Base-by-base conservation (phyloP, 257 asterid genomes). In the Capsicum baccatum region DNA sequence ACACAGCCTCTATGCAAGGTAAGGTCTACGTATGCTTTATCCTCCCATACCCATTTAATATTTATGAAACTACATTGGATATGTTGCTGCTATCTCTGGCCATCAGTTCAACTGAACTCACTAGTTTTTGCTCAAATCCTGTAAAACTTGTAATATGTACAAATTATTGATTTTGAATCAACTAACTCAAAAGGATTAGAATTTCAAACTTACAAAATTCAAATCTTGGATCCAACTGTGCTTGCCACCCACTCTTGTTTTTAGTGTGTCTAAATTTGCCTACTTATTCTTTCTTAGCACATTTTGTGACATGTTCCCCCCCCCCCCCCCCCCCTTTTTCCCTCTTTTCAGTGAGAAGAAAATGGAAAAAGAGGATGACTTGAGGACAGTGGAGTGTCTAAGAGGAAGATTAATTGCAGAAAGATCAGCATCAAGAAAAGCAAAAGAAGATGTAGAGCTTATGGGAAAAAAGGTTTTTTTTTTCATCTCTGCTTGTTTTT, bases 351-450 rank as follows among this genome's bases (percentile, higher is more conserved):
- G 92, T 48, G 85, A 74, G 74, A 84, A 81, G 55, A 33, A 66
- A 84, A 69, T 88, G 91, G 94, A 86, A 88, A 90, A 48, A 54
- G 97, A 91, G 85, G 92, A 94, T 64, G 88, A 87, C 79, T 85
- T 89, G 89, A 96, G 91, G 79, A 96, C 94, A 9, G 92, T 96
- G 80, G 94, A 91, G 62, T 94, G 97, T 80, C 90, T 96, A 56
- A 94, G 98, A 88, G 98, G 97, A 44, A 93, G 26, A 26, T 26
- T 26, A 26, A 26, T 26, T 26, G 26, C 26, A 26, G 26, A 26
- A 26, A 26, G 26, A 26, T 26, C 26, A 26, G 26, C 26, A 26
- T 26, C 26, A 26, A 26, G 26, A 26, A 26, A 26, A 26, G 26
- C 26, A 26, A 26, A 26, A 26, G 26, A 26, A 26, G 93, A 90